These are phyloP conservation scores for Aquanectria penicillioides DNA, from an alignment of 2,329 filamentous ascomycete species.

Conservation along the genomic window DNA sequence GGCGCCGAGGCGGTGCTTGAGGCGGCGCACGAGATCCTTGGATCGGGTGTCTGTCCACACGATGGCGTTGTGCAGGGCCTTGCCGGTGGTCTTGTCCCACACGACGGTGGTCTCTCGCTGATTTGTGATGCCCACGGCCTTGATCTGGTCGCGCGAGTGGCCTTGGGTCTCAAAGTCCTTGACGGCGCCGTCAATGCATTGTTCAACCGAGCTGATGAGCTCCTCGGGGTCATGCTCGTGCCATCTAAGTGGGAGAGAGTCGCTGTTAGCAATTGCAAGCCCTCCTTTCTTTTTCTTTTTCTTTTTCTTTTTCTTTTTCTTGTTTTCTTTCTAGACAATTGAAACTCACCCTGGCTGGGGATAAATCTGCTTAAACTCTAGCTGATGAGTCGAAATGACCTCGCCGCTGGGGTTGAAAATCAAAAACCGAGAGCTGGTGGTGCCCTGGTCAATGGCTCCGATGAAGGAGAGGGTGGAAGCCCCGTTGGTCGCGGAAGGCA, in stretches of 20 bases:
- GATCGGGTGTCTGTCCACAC: constrained; percentile 89
- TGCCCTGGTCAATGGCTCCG: constrained; percentile 83
- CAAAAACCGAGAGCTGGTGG: constrained; percentile 80
- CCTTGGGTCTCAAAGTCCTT: constrained; percentile 74
- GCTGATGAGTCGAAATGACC: constrained; percentile 77
- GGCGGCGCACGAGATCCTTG: constrained; percentile 74
- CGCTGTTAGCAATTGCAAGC: not conserved
- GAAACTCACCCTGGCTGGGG: constrained; percentile 75
- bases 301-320: no score
- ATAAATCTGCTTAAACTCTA: constrained; percentile 80
- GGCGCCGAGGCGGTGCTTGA: constrained; percentile 73
- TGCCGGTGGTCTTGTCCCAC: constrained; percentile 81
- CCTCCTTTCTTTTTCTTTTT: no score
- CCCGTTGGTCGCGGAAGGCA: constrained; percentile 46
- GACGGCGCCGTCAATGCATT: constrained; percentile 80
- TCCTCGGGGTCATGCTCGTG: constrained; percentile 86
- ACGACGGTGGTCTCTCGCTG: constrained; percentile 85
- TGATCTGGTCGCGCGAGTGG: constrained; percentile 74
- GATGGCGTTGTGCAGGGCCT: constrained; percentile 82
- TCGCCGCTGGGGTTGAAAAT: constrained; percentile 79
- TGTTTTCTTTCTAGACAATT: no score
- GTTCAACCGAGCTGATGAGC: constrained; percentile 75
- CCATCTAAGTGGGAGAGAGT: constrained; percentile 64
- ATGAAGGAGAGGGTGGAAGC: constrained; percentile 61
- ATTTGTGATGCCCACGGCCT: constrained; percentile 82